phyloP scores from a whole-genome alignment of 2,329 filamentous ascomycete genomes.

The Arthrobotrys conoides region DNA sequence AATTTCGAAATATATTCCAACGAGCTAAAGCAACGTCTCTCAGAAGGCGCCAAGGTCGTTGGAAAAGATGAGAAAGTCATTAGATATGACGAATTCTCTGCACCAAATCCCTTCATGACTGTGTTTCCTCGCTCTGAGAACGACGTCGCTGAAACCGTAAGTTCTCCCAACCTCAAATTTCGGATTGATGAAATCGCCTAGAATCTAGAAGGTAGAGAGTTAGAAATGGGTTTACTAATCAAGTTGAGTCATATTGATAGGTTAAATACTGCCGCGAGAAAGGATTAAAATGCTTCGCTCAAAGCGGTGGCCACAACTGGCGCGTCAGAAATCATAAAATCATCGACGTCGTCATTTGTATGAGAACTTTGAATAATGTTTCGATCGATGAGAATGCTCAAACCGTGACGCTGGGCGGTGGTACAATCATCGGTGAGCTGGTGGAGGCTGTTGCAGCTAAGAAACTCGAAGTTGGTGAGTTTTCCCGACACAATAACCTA shows the following conservation, averaged over 20 bases:
- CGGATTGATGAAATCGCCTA: not conserved
- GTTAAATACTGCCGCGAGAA: slow-evolving; percentile 51
- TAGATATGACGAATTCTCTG: slow-evolving; percentile 40
- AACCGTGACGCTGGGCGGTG: slow-evolving; percentile 60
- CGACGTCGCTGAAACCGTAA: slow-evolving; percentile 50
- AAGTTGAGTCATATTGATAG: slow-evolving; percentile 4
- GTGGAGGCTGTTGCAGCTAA: slow-evolving; percentile 35
- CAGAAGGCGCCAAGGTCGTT: slow-evolving; percentile 27
- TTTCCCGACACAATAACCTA: not conserved
- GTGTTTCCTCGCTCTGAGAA: slow-evolving; percentile 32
- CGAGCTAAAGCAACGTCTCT: slow-evolving; percentile 39
- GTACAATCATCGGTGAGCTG: slow-evolving; percentile 55
- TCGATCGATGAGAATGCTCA: slow-evolving; percentile 44
- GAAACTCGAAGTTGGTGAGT: slow-evolving; percentile 43
- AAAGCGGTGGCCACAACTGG: slow-evolving; percentile 50
- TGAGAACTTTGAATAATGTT: slow-evolving; percentile 45
- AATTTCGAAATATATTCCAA: slow-evolving; percentile 25
- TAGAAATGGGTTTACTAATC: not conserved
- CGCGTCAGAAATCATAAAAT: slow-evolving; percentile 29
- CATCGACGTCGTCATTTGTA: slow-evolving; percentile 52
- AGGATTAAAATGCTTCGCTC: slow-evolving; percentile 45
- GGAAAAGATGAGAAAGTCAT: slow-evolving; percentile 32
- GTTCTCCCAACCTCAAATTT: not conserved
- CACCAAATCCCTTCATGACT: slow-evolving; percentile 28
- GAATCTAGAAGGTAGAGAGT: not conserved